Evolutionary conservation across 2,329 filamentous ascomycete genomes (phyloP), one percentile per base, ranked within the genome.

Genomic region (Hymenoscyphus fraxineus): DNA sequence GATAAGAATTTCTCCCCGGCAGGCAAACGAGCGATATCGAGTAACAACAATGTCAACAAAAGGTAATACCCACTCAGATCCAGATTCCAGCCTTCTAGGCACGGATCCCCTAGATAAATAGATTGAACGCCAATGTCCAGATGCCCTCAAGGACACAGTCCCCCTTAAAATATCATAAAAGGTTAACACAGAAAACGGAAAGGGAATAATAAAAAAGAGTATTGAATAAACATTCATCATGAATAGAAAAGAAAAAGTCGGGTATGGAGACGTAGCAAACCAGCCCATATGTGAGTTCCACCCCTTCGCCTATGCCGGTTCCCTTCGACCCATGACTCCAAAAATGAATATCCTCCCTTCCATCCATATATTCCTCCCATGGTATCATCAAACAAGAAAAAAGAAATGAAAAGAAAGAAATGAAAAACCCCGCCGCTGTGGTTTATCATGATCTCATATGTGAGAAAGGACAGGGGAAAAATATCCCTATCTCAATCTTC

Each of bases 361-460:
- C 35, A 56, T 55, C 62, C 62, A n/a, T 58, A 47, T 47, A 19
- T 58, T 55, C 40, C 12, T 44, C 57, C 59, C 68, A 54, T 68
- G 65, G 66, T 67, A 68, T 67, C 66, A 68, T 65, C 31, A 57
- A 58, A 66, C 65, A 76, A 76, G 13, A 27, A 27, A n/a, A n/a
- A 44, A 7, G n/a, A 44, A 44, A 44, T 3, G 15, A 27, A 27
- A 54, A 13, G 10, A 27, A 10, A 54, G 12, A 27, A 27, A 3
- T 5, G 22, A 51, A 75, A 72, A 74, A 75, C 35, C 40, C 75
- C 77, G 71, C 67, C 78, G 78, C 78, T 78, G 78, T 55, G 66
- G 40, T 62, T 56, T 58, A 64, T 79, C 78, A 79, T 77, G 76
- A 73, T 72, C 69, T 35, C 47, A 22, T 54, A 54, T 54, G 44